Base-by-base conservation (phyloP, 345 rosid species). In the Mercurialis annua region DNA sequence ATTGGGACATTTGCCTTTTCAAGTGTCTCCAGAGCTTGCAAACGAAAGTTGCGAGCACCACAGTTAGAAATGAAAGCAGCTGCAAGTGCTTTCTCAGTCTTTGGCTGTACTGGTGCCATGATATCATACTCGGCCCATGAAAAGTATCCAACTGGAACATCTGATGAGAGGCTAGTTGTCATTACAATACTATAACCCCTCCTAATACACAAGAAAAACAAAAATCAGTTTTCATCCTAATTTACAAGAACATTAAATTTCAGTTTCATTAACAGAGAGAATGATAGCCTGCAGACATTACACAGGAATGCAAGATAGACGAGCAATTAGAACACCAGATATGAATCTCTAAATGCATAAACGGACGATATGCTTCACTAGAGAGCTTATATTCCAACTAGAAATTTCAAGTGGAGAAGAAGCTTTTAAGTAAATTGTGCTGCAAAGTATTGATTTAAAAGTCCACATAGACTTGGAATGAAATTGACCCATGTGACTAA, bases 31-130 rank as follows among this genome's bases (percentile, higher is more conserved):
- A 94, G 95, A 56, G 90, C 99, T 76, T 91, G 90, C 79, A 94
- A 71, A 10, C 97, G 86, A 56, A 94, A 94, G 73, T 94, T 94
- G 53, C 84, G 88, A 36, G 99, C 96, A 60, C 83, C 95, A 36
- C 99, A 94, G 34, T 91, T 94, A 15, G 99, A 91, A 76, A 94
- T 91, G 83, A 94, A 94, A 79, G 97, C 97, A 69, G 97, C 99
- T 59, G 99, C 99, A 6, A 82, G 65, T 71, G 96, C 89, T 55
- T 65, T 89, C 81, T 91, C 95, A 0, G 91, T 85, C 79, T 94
- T 94, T 53, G 92, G 88, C 70, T 81, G 81, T 77, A 87, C 70
- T 1, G 98, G 96, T 59, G 95, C 92, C 99, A 94, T 94, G 49
- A 94, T 83, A 78, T 94, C 85, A 76, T 94, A 94, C 67, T 94